Conservation (phyloP, 2,329 filamentous ascomycete genomes). For the Fusarium robinianum region DNA sequence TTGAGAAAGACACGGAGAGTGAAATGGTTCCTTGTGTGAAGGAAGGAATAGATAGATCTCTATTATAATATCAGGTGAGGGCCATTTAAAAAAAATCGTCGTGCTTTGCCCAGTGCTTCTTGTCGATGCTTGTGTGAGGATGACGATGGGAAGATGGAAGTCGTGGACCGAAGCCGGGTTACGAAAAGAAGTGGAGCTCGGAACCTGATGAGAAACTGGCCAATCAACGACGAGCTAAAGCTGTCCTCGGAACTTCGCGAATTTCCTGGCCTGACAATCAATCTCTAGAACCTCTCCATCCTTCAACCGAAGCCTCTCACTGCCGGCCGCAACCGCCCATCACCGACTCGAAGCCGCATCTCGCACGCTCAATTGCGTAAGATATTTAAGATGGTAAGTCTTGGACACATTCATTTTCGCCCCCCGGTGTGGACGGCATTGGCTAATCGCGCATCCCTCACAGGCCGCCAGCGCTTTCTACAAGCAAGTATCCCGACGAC, state of each 20-base stretch:
- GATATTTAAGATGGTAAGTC: conserved; percentile 46
- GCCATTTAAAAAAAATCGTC: too few species aligned
- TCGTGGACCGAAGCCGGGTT: too few species aligned
- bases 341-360: conserved; percentile 30
- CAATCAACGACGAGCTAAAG: conserved; percentile 42
- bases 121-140: too few species aligned
- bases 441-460: conserved; percentile 44
- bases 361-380: conserved; percentile 40
- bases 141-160: too few species aligned
- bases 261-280: conserved; percentile 43
- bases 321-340: conserved; percentile 36
- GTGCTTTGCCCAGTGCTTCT: too few species aligned
- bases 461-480: conserved; percentile 47
- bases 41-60: too few species aligned
- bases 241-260: conserved; percentile 41
- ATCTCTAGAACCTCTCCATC: conserved; percentile 39
- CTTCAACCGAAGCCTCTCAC: conserved; percentile 36
- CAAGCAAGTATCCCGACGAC: conserved; percentile 44
- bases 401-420: not conserved
- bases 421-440: conserved; percentile 7
- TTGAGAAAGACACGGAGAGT: too few species aligned
- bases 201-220: conserved; percentile 15
- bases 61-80: too few species aligned
- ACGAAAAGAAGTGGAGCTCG: conserved; percentile 33
- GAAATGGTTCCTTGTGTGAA: not conserved